Evolutionary conservation across 2,329 filamentous ascomycete species (phyloP), one percentile per base, ranked within the genome.

Genomic region (Teratosphaeria zuluensis): DNA sequence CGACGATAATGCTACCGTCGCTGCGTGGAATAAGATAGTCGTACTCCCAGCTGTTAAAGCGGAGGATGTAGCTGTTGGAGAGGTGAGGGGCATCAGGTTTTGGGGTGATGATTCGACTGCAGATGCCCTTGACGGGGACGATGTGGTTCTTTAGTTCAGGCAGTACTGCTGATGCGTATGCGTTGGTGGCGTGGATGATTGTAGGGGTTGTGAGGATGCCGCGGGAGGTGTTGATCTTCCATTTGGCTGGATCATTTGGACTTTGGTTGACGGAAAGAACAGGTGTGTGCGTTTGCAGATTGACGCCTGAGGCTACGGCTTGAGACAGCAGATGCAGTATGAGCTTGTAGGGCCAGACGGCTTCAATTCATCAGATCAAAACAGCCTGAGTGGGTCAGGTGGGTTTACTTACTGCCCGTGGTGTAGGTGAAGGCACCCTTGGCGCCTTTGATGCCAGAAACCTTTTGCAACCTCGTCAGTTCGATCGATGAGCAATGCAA

Each of bases 281-380:
- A 0, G 86, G 81, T 9, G 87, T 90, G 60, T 79, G 82, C 3
- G 87, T 90, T 72, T 91, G 88, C 28, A 92, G 76, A 65, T 90
- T 90, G 64, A 90, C 83, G n/a, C 68, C 72, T 0, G 70, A 70
- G 30, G 76, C 69, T 3, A 80, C 68, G 0, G 87, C 78, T 12
- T 74, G 72, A 69, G 87, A 83, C 1, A 95, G 74, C 0, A 91
- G 77, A 74, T 85, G 86, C 2, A 82, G 76, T 2, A 94, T 84
- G 16, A 92, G 80, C 74, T 91, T 92, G 72, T 92, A 92, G 0
- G 89, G 88, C 87, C 86, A 89, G 38, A 89, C 67, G 65, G 82
- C 84, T 0, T 82, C 87, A 0, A 88, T 87, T 55, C 81, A 70
- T 54, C 11, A 42, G 35, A 28, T 11, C n/a, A n/a, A n/a, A n/a